phyloP scores from a whole-genome alignment of 2,329 filamentous ascomycete genomes.

The Trichoderma sp. region DNA sequence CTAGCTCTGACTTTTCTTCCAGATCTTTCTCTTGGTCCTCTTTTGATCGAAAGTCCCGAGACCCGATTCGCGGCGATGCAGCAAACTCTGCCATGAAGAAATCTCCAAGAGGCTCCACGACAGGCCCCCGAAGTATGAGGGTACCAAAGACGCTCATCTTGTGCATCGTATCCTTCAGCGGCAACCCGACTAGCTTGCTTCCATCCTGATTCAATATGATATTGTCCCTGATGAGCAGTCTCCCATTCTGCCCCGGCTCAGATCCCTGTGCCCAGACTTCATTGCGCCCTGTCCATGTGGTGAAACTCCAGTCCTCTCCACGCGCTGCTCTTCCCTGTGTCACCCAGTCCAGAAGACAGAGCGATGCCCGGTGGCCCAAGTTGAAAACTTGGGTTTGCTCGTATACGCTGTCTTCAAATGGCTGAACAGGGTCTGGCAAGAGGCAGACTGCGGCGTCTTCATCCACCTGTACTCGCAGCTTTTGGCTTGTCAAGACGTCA shows the following conservation, averaged over 20 bases:
- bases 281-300: constrained; percentile 78
- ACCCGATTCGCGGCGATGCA: constrained; percentile 77
- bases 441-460: constrained; percentile 60
- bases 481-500: constrained; percentile 60
- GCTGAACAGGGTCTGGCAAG: constrained; percentile 90
- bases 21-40: constrained; percentile 48
- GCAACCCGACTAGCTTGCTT: constrained; percentile 42
- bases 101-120: constrained; percentile 64
- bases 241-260: constrained; percentile 42
- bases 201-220: constrained; percentile 68
- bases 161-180: constrained; percentile 67
- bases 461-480: constrained; percentile 53
- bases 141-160: constrained; percentile 79
- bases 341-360: constrained; percentile 93
- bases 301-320: constrained; percentile 86
- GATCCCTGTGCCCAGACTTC: constrained; percentile 68
- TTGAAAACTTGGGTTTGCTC: constrained; percentile 81
- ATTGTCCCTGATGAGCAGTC: constrained; percentile 82
- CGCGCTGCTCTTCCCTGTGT: constrained; percentile 81
- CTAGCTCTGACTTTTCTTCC: constrained; percentile 43
- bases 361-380: constrained; percentile 55
- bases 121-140: constrained; percentile 74
- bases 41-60: constrained; percentile 69
- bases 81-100: constrained; percentile 83
- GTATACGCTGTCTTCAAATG: constrained; percentile 82